Evolutionary conservation across 192 early-diverging fungal species (phyloP), one percentile per base, ranked within the genome.

Genomic region (Gamsiella multidivaricata): DNA sequence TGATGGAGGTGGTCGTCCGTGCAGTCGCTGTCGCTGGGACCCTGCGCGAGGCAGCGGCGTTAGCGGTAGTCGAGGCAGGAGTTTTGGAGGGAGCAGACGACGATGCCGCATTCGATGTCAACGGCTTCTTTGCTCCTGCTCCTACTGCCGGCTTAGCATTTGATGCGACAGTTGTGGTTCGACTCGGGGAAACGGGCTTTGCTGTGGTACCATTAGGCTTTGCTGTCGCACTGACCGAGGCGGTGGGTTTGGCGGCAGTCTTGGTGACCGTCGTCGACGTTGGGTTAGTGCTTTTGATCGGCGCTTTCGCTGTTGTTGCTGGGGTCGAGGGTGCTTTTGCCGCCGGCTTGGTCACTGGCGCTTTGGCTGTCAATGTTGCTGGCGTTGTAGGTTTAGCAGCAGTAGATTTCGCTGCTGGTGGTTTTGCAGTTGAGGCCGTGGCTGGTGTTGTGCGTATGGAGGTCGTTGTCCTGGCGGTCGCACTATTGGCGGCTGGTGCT

Each of bases 1-100:
- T 49, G 49, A 60, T 73, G 12, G 70, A 53, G n/a, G 70, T 73
- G 3, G 70, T 73, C 3, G 70, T 73, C 23, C 43, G 42, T 22
- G 60, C 69, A 15, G 49, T 47, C 15, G 69, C 69, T 28, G 58
- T 70, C 37, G 54, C 42, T 14, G 65, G 53, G 2, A 43, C 39
- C 14, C 46, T 54, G 17, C 65, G 65, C n/a, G 55, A 23, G 18
- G 64, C 49, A 34, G 53, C 14, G n/a, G 62, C 49, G 25, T 33
- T 32, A 12, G 51, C 2, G 51, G 22, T 51, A 12, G 34, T 12
- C 37, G 37, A 39, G 37, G 42, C 12, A 4, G 20, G n/a, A 46
- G 43, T 49, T n/a, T n/a, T n/a, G n/a, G n/a, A n/a, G n/a, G n/a
- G n/a, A n/a, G n/a, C n/a, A n/a, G n/a, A n/a, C n/a, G n/a, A n/a